Evolutionary conservation across 768 basidiomycete genomes (phyloP).

Genomic region (Suillus lakei): DNA sequence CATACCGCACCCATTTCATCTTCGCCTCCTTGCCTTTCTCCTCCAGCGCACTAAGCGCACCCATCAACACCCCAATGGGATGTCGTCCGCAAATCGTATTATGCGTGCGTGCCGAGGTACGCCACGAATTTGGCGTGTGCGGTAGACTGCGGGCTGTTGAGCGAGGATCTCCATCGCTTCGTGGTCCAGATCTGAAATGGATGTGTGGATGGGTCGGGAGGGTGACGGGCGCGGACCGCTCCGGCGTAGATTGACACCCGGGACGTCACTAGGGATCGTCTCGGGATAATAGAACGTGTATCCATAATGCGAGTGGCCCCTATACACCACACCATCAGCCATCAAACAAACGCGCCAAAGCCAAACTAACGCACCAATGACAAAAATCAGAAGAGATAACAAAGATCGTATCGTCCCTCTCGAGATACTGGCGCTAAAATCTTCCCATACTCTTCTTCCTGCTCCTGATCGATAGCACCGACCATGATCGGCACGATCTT

Average conservation of each 20-base stretch:
- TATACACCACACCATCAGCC: conserved; percentile 27
- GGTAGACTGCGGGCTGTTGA: conserved; percentile 53
- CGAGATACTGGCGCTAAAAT: conserved; percentile 83
- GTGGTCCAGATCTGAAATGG: conserved; percentile 84
- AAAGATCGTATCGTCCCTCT: conserved; percentile 78
- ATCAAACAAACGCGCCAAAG: neutral
- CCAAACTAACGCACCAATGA: conserved; percentile 72
- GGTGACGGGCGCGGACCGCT: conserved; percentile 42
- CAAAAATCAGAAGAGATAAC: conserved; percentile 97
- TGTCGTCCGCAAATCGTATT: conserved; percentile 99
- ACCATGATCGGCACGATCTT: conserved; percentile 89
- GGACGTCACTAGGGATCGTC: conserved; percentile 49
- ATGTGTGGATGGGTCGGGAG: conserved; percentile 75
- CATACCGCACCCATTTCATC: conserved; percentile 89
- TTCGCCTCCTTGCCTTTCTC: conserved; percentile 37
- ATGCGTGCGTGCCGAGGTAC: conserved; percentile 73
- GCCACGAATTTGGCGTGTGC: conserved; percentile 67
- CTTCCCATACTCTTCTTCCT: conserved; percentile 67
- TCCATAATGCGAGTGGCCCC: conserved; percentile 78
- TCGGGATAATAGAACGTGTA: conserved; percentile 89
- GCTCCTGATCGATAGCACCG: conserved; percentile 67
- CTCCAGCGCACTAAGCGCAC: conserved; percentile 68
- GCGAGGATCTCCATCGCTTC: conserved; percentile 82
- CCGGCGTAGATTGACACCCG: conserved; percentile 57
- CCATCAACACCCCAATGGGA: conserved; percentile 91